Evolutionary conservation across 2,329 filamentous ascomycete species (phyloP), one percentile per base, ranked within the genome.

Genomic region (Cadophora sp.): DNA sequence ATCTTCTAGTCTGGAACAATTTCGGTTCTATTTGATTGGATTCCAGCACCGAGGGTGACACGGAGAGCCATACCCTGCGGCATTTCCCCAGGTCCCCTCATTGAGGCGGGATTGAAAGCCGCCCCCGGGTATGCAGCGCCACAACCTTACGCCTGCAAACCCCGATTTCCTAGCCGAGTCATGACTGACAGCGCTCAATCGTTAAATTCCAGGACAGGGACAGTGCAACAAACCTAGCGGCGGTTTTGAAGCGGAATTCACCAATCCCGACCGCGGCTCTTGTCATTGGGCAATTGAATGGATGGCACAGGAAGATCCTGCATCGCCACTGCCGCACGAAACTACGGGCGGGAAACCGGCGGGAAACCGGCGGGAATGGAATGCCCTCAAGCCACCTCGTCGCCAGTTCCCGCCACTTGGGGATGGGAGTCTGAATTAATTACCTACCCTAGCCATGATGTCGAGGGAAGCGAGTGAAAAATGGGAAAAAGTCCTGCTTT

Each of bases 291-390:
- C 50, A 53, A 33, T 53, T 33, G 14, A 3, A 18, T 30, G 14
- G 11, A 18, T 30, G 14, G 50, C 50, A 36, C 50, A 53, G 33
- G 50, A 53, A 16, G 0, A n/a, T n/a, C 14, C 16, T n/a, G n/a
- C n/a, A 18, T 33, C 3, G 24, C 30, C 24, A 36, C 50, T 20
- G 33, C 50, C 22, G 22, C 24, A 30, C 41, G 41, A 5, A 45
- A 20, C 50, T 53, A n/a, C n/a, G n/a, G 50, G 50, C 50, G 50
- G 50, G 27, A 53, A 53, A 53, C 50, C 18, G 50, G 50, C 50
- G 50, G 50, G 27, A 53, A 53, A 53, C 50, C 18, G 16, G 27
- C 22, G 22, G 50, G 30, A 27, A 53, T 53, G 24, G 20, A 50
- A 11, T 8, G 2, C 22, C 13, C 14, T 16, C 47, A 50, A 24